These are phyloP conservation scores for Breynia disticha DNA, from an alignment of 441 rosid genomes.

Conservation along the genomic window DNA sequence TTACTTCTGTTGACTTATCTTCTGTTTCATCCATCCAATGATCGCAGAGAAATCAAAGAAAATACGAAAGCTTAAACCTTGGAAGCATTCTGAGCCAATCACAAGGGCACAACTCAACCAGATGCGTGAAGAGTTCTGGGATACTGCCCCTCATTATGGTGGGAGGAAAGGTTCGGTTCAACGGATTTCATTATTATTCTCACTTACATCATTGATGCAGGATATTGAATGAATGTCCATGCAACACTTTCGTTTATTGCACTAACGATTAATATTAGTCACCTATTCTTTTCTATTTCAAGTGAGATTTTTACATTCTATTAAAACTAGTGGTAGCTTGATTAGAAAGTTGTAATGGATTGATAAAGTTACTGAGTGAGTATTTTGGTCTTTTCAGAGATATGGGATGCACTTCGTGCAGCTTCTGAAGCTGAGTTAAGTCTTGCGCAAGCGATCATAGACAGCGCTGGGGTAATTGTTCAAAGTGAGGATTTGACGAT, in stretches of 20 bases:
- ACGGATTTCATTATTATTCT: not conserved
- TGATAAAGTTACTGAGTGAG: not conserved
- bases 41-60: slow-evolving; percentile 27
- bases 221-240: not conserved
- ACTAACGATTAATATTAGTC: too few relatives aligned
- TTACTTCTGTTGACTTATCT: not conserved
- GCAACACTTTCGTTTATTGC: too few relatives aligned
- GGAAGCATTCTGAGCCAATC: slow-evolving; percentile 52
- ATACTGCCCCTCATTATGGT: slow-evolving; percentile 65
- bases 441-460: slow-evolving; percentile 47
- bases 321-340: not conserved
- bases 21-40: not conserved
- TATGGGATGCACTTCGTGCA: slow-evolving; percentile 67
- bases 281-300: too few relatives aligned
- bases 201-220: not conserved
- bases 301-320: not conserved
- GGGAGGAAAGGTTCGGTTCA: slow-evolving; percentile 38
- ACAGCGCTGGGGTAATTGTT: slow-evolving; percentile 54
- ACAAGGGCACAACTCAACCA: slow-evolving; percentile 39
- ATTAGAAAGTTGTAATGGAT: not conserved
- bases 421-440: slow-evolving; percentile 46
- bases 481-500: slow-evolving; percentile 50
- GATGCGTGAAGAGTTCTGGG: slow-evolving; percentile 68
- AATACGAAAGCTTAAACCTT: slow-evolving; percentile 46
- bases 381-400: slow-evolving; percentile 26